These are phyloP conservation scores for Quercus suber DNA, from an alignment of 306 rosid species.

Conservation along the genomic window DNA sequence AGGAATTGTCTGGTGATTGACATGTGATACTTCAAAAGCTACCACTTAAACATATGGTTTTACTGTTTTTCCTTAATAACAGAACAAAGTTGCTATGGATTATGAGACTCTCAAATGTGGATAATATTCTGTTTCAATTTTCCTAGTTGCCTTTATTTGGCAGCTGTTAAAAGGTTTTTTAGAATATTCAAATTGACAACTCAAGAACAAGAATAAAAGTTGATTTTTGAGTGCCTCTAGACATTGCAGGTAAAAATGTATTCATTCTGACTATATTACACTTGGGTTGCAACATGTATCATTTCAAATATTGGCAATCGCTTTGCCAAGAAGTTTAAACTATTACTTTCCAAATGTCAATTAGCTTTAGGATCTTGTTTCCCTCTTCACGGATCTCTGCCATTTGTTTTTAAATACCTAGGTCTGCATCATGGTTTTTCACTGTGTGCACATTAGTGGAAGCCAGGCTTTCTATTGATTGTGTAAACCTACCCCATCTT, in stretches of 20 bases:
- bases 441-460: too few relatives aligned
- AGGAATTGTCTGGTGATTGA: constrained; percentile 1
- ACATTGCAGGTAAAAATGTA: background rate
- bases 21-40: background rate
- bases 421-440: background rate
- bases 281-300: background rate
- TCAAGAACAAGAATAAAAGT: background rate
- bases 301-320: background rate
- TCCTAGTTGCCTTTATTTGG: background rate
- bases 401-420: background rate
- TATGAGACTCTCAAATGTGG: background rate
- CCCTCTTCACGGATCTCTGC: background rate
- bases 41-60: background rate
- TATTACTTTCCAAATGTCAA: background rate
- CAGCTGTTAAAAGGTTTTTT: background rate
- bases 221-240: background rate
- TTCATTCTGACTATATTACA: background rate
- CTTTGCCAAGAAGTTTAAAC: background rate
- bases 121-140: background rate
- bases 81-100: background rate
- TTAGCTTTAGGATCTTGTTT: background rate
- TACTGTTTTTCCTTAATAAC: background rate
- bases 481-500: too few relatives aligned
- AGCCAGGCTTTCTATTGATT: too few relatives aligned
- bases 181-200: background rate